Base-by-base conservation (phyloP, 371 early-diverging fungal genomes). In the Umbelopsis sp. region DNA sequence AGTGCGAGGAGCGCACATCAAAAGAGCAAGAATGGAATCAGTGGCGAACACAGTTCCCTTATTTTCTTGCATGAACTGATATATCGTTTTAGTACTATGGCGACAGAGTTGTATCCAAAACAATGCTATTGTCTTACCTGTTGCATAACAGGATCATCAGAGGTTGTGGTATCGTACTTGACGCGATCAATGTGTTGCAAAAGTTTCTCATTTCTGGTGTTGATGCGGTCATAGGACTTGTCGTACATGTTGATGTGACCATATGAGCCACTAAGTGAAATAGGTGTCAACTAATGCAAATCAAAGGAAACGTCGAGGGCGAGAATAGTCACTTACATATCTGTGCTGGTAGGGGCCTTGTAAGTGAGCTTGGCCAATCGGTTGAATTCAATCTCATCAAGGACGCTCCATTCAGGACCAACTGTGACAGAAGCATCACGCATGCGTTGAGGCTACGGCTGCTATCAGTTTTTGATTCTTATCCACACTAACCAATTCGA, bases 351-450 rank as follows among this genome's bases (percentile, higher is more conserved):
- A 29, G 89, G 89, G 46, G 92, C 89, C 65, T 87, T 87, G 70
- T 88, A 95, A 76, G 85, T 90, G 67, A 96, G 87, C 77, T 95
- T 95, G 74, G 84, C 82, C 76, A 99, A 78, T 46, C 96, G 90
- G 69, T 81, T 87, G 72, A 99, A 95, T 76, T 97, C 97, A 71
- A 96, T 92, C 80, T 97, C 99, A 77, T 97, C 96, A 73, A 95
- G 81, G 35, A 97, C 87, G 77, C 86, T 90, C 99, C 99, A 99
- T 67, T 95, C 94, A 64, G 90, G 80, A 3, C 91, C 92, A 72
- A 96, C 91, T 72, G 86, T 90, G 73, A 99, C 91, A 44, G 94
- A 94, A 29, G 97, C 90, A 76, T 93, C 95, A 46, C 97, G 89
- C 63, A 92, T 83, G 75, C 90, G 91, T 74, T 89, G 88, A 75